A percentile compares a stretch with the other conserved stretches of the same genome.
Evolutionary conservation across 1,284 basidiomycete genomes (phyloP).

Genomic region (Porodaedalea pini): DNA sequence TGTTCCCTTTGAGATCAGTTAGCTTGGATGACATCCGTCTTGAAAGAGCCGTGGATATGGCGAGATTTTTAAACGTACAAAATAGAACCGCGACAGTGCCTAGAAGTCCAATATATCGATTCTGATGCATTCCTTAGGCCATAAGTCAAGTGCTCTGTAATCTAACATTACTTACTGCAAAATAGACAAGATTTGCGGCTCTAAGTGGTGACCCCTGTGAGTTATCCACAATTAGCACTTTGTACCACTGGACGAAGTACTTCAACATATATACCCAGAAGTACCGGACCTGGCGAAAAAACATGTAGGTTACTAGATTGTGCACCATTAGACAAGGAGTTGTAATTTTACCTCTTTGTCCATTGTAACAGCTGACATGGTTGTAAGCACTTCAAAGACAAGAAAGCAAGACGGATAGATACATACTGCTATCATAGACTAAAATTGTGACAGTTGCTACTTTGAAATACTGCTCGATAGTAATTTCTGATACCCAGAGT

Average conservation of each 20-base stretch:
- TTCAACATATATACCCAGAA: neutral
- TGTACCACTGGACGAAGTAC: too few relatives aligned
- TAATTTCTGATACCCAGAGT: too few relatives aligned
- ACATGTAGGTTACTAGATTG: neutral
- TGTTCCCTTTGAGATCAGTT: too few relatives aligned
- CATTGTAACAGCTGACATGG: neutral
- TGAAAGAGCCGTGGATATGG: too few relatives aligned
- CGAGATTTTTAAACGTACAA: too few relatives aligned
- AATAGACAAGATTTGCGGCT: neutral
- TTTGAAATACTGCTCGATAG: neutral
- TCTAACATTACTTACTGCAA: neutral
- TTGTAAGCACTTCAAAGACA: neutral
- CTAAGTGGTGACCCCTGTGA: neutral
- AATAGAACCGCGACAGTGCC: neutral
- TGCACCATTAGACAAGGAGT: neutral
- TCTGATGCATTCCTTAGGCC: neutral
- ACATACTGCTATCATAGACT: neutral
- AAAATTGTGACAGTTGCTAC: neutral
- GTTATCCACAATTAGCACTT: neutral
- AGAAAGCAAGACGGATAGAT: neutral
- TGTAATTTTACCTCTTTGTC: neutral
- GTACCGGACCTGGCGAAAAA: neutral
- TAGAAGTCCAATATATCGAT: neutral
- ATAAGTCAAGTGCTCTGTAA: neutral
- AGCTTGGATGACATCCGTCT: too few relatives aligned